These are phyloP conservation scores for Trametes coccinea DNA, from an alignment of 768 basidiomycete species.

Conservation along the genomic window DNA sequence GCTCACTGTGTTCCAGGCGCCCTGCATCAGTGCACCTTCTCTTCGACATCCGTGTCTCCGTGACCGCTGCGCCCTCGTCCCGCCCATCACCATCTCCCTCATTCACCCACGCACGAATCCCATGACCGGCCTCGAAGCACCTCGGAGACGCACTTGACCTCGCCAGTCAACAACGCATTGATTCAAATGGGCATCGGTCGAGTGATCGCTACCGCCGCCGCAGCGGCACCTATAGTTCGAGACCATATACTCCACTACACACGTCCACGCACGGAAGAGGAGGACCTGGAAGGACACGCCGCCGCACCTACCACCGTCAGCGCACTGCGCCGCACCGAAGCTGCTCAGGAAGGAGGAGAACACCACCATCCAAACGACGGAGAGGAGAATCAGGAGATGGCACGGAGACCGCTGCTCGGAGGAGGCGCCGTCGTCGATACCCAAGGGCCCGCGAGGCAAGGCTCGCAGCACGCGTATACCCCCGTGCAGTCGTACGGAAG, in stretches of 20 bases:
- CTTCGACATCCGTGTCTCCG: background rate
- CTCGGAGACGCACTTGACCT: background rate
- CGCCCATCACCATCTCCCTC: background rate
- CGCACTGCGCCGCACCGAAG: background rate
- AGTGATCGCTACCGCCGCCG: constrained; percentile 14
- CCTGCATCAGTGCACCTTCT: too few relatives aligned
- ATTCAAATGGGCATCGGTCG: constrained; percentile 11
- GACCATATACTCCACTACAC: background rate
- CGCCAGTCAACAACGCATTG: background rate
- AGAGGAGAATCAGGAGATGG: constrained; percentile 13
- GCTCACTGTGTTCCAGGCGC: constrained; percentile 1
- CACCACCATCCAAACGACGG: background rate
- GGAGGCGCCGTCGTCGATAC: background rate
- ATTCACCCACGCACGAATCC: background rate
- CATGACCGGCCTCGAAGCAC: constrained; percentile 3
- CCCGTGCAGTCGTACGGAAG: constrained; percentile 11
- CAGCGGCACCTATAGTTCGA: constrained; percentile 10
- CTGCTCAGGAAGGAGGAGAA: background rate
- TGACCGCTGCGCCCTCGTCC: background rate
- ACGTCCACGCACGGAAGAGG: background rate
- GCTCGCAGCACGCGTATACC: background rate
- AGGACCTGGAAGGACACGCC: background rate
- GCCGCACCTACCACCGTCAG: background rate
- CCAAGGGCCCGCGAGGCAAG: constrained; percentile 2
- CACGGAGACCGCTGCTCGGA: constrained; percentile 20